Conservation (phyloP, 2,329 filamentous ascomycete genomes). For the Venturiaceae sp. region DNA sequence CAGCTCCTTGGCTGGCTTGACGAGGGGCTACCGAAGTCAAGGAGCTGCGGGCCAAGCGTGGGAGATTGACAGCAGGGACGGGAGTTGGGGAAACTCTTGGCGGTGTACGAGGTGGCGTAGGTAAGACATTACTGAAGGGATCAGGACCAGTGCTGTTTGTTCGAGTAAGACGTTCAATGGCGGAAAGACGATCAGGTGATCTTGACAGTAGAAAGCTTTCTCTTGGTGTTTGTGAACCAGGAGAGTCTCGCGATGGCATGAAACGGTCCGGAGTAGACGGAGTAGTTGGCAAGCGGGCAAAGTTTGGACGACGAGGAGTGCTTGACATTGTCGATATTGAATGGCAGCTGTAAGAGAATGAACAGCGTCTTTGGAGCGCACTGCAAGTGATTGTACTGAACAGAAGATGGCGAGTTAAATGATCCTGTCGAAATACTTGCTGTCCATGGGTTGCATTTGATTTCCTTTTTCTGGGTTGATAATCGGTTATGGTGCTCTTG, state of each 20-base stretch:
- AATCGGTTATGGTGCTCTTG: background rate
- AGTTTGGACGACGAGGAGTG: background rate
- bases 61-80: background rate
- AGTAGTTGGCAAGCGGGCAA: background rate
- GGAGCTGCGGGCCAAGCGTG: constrained; percentile 34
- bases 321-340: background rate
- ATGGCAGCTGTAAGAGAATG: constrained; percentile 1
- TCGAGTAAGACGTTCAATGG: constrained; percentile 36
- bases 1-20: constrained; percentile 54
- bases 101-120: constrained; percentile 13
- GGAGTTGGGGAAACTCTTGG: background rate
- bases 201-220: constrained; percentile 45
- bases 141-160: constrained; percentile 35
- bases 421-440: background rate
- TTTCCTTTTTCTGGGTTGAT: background rate
- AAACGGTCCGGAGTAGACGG: constrained; percentile 46
- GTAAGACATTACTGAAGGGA: constrained; percentile 40
- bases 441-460: background rate
- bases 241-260: constrained; percentile 36
- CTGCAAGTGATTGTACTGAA: background rate
- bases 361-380: background rate
- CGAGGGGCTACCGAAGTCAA: constrained; percentile 22
- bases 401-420: background rate
- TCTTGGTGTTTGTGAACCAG: constrained; percentile 24
- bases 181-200: constrained; percentile 32